phyloP scores from a whole-genome alignment of 169 alveolate species.

The Plasmodium billcollinsi region DNA sequence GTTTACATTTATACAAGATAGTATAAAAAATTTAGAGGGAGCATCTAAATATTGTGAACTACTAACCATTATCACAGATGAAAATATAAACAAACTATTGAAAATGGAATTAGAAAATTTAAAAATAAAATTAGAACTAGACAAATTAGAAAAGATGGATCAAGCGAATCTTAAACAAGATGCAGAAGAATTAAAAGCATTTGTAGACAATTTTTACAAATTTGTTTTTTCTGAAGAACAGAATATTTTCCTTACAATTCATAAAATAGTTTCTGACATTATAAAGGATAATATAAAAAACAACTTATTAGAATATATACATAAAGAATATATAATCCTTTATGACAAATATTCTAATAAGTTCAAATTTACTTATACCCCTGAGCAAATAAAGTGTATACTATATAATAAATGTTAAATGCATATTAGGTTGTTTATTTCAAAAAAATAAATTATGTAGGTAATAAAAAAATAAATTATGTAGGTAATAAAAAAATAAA shows the following conservation, averaged over 20 bases:
- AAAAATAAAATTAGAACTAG: constrained; percentile 18
- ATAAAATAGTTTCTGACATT: constrained; percentile 41
- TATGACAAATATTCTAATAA: constrained; percentile 27
- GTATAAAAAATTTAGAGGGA: constrained; percentile 43
- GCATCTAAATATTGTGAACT: constrained; percentile 57
- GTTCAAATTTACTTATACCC: constrained; percentile 17
- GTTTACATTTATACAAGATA: constrained; percentile 62
- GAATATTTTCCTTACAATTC: constrained; percentile 24
- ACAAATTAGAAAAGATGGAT: constrained; percentile 20
- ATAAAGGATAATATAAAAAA: constrained; percentile 25
- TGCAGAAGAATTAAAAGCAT: constrained; percentile 22
- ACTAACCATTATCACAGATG: constrained; percentile 41
- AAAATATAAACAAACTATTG: constrained; percentile 46
- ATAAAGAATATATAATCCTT: constrained; percentile 27
- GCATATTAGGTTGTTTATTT: too few species aligned
- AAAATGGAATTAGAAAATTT: constrained; percentile 28
- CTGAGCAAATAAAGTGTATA: constrained; percentile 53
- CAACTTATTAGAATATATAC: constrained; percentile 11
- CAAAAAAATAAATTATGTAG: too few species aligned
- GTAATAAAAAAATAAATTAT: too few species aligned
- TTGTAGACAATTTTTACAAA: constrained; percentile 63
- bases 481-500: too few species aligned
- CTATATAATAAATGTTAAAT: background rate
- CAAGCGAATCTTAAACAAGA: constrained; percentile 5
- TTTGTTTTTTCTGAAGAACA: constrained; percentile 43